Conservation (phyloP, 1,139 yeast species). For the Debaryomyces nepalensis region DNA sequence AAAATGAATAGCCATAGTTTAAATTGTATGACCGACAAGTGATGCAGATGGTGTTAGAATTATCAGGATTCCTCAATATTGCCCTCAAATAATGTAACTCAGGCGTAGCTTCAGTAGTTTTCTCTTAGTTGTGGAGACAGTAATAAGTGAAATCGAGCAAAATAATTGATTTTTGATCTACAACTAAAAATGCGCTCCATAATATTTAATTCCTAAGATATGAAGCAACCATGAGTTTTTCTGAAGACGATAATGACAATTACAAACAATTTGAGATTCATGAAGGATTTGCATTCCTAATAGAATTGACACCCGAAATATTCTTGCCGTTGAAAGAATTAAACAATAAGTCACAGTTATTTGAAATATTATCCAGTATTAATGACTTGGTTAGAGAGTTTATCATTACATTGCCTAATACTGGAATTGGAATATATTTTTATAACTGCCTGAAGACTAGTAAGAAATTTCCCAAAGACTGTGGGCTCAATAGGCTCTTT, state of each 20-base stretch:
- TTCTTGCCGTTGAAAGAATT: conserved; percentile 41
- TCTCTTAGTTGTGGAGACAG: background rate
- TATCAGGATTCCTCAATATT: background rate
- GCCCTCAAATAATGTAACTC: too few species aligned
- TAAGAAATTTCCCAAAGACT: conserved; percentile 33
- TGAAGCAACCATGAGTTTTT: conserved; percentile 18
- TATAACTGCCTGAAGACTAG: conserved; percentile 49
- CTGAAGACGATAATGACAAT: conserved; percentile 20
- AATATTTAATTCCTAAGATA: background rate
- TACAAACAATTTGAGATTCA: conserved; percentile 54
- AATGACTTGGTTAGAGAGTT: conserved; percentile 60
- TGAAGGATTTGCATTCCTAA: conserved; percentile 66
- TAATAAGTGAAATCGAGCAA: background rate
- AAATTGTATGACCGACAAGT: background rate
- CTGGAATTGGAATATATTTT: conserved; percentile 70
- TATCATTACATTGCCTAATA: conserved; percentile 60
- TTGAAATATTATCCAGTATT: conserved; percentile 57
- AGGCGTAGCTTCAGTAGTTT: too few species aligned
- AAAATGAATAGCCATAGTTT: conserved; percentile 72
- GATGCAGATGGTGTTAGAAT: background rate
- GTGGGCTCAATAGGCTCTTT: conserved; percentile 37
- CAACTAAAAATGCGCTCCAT: background rate
- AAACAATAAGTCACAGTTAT: conserved; percentile 46
- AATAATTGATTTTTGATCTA: conserved; percentile 4
- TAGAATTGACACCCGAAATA: conserved; percentile 61